Evolutionary conservation across 768 basidiomycete genomes (phyloP), one percentile per base, ranked within the genome.

Genomic region (Russula compacta): DNA sequence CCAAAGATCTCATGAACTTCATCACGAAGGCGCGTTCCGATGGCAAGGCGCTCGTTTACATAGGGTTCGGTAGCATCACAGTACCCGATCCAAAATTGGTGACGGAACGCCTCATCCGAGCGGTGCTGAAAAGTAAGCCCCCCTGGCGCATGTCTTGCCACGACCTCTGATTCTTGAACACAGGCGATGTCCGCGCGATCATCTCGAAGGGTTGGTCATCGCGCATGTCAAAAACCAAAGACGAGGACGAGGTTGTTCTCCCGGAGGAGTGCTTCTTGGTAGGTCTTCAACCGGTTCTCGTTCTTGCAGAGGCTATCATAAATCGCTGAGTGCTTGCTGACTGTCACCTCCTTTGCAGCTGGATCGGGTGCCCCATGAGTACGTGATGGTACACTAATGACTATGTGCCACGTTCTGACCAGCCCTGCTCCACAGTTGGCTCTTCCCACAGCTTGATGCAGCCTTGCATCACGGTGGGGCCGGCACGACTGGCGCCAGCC

Each of bases 391-490:
- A 33, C 21, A 5, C 32, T 44, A 10, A n/a, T 47, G 36, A 35
- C 17, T 24, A 12, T 6, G 19, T 29, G 10, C 39, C 24, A 12
- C 35, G 29, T 59, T 9, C 47, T 63, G 57, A 59, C 48, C 15
- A 3, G n/a, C 9, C n/a, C 14, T 17, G 68, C 73, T 42, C 38
- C 10, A 73, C 51, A 74, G 73, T 68, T 83, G 82, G 82, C 72
- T 83, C 36, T 83, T 83, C 71, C 79, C 81, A 0, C 75, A 75
- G 65, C 75, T 87, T 11, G 81, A 84, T 66, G 86, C 84, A 2
- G 83, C 77, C 9, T 59, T 86, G 46, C 85, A 85, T 71, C 84
- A 87, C 63, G 85, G 85, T 21, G 86, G 86, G 8, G 85, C 85
- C 5, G 86, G 85, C 12, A 87, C 85, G 0, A 86, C 85, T 0